Evolutionary conservation across 2,329 filamentous ascomycete genomes (phyloP), one percentile per base, ranked within the genome.

Genomic region (Cladosporium sp.): DNA sequence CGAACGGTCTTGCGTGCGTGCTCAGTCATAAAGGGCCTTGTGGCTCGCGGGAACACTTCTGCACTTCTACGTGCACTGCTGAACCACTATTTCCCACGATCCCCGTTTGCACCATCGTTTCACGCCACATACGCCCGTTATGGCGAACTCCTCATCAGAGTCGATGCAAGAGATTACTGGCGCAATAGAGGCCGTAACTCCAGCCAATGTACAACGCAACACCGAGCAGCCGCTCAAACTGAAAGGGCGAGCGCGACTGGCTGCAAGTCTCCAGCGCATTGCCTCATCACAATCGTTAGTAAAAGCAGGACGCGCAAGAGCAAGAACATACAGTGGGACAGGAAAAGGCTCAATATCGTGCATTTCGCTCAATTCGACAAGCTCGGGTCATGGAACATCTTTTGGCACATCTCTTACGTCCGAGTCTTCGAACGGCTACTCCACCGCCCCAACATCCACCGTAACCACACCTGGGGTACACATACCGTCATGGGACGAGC

Each of bases 241-340:
- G 59, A 91, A 87, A 71, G 83, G 85, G 55, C 84, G 88, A 49
- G 84, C 87, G 66, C 84, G 87, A 60, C 74, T 96, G 36, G 78
- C 95, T 17, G 85, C 86, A 63, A 85, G 87, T 34, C 81, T 96
- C 51, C 88, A 93, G 62, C 87, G 90, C 59, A 93, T 95, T 69
- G 87, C 89, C 11, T 96, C 91, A 0, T 90, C 88, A 6, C 87
- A 89, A 1, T 89, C 88, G 15, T 76, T 96, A 52, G 79, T 82
- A 40, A 83, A 83, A 59, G 73, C 86, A 56, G 82, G 85, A 58
- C 84, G 88, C 60, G 78, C 84, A 25, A 82, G 86, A 58, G 6
- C 82, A 84, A 59, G 87, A 84, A 45, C 57, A 68, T 88, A 88
- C 67, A 84, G 87, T 9, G 87, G 75, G 56, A 76, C 79, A 62